Conservation (phyloP, 2,329 filamentous ascomycete genomes). For the Xylaria sp. region DNA sequence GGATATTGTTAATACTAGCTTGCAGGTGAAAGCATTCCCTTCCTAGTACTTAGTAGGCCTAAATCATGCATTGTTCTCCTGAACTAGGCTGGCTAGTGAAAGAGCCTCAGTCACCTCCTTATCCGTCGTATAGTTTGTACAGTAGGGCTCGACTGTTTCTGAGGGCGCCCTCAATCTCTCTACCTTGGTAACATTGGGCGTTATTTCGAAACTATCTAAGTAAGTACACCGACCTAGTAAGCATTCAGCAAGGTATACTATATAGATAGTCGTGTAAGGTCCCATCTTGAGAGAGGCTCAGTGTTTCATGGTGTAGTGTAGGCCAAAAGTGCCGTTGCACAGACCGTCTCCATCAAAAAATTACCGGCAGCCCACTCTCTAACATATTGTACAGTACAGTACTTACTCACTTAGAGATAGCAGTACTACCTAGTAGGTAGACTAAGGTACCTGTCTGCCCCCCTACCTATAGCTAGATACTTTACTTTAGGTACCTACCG, state of each 20-base stretch:
- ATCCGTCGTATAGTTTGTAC: no score
- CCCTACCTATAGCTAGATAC: no score
- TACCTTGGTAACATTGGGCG: no score
- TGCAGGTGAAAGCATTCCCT: constrained; percentile 17
- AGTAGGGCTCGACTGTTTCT: no score
- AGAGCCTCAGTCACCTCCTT: constrained; percentile 16
- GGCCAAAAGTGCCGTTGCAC: constrained; percentile 23
- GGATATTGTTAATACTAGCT: background rate
- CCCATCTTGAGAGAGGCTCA: background rate
- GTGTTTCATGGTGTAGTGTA: constrained; percentile 12
- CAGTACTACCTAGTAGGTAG: no score
- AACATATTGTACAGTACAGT: background rate
- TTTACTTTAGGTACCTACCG: background rate
- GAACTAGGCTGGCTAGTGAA: background rate
- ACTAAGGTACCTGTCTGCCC: background rate
- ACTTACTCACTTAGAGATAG: background rate
- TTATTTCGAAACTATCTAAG: no score
- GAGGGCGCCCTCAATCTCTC: no score
- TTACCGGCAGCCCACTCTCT: constrained; percentile 11
- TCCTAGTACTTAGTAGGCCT: background rate
- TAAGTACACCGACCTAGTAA: no score
- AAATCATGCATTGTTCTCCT: background rate
- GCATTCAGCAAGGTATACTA: no score
- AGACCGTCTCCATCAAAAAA: constrained; percentile 19
- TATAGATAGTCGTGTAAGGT: no score